phyloP scores from a whole-genome alignment of 495 filamentous ascomycete genomes.

The Penicillium bialowiezense region DNA sequence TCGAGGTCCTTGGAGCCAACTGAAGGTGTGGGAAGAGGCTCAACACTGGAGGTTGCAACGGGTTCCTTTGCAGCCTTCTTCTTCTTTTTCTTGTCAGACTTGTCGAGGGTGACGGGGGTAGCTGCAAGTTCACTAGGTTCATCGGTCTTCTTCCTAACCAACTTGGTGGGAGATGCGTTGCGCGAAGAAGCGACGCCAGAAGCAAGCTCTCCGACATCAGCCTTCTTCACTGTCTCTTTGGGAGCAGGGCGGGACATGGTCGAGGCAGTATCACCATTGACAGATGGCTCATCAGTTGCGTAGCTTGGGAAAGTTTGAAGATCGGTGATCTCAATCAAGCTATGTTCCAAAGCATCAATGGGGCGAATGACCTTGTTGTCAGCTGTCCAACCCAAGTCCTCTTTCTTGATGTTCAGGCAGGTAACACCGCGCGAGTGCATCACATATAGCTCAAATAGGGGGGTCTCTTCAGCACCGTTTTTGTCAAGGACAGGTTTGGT shows the following conservation, averaged over 20 bases:
- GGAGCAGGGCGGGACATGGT: conserved; percentile 31
- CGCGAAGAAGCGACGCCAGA: conserved; percentile 34
- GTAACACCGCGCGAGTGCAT: conserved; percentile 97
- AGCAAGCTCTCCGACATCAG: conserved; percentile 21
- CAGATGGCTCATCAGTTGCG: conserved; percentile 45
- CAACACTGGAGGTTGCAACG: conserved; percentile 14
- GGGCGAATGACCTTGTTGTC: conserved; percentile 80
- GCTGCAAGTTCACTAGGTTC: conserved; percentile 34
- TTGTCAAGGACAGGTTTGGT: conserved; percentile 40
- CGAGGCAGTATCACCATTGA: conserved; percentile 46
- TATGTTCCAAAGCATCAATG: conserved; percentile 69
- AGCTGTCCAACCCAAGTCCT: conserved; percentile 82
- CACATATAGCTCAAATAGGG: conserved; percentile 88
- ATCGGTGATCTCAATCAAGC: conserved; percentile 51
- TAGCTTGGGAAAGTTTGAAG: conserved; percentile 45
- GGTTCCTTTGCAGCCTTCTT: conserved; percentile 48
- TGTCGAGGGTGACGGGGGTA: conserved; percentile 41
- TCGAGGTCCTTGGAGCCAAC: conserved; percentile 14
- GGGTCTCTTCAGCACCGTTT: conserved; percentile 52
- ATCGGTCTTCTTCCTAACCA: conserved; percentile 42
- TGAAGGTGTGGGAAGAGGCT: conserved; percentile 13
- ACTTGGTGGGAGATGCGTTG: conserved; percentile 42
- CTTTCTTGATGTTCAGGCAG: conserved; percentile 75
- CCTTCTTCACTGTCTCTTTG: conserved; percentile 42
- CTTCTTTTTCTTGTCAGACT: conserved; percentile 57